Percentiles rank a stretch among this genome's conserved stretches.
phyloP scores from a whole-genome alignment of 768 basidiomycete genomes.

The Macrocybe gigantea region DNA sequence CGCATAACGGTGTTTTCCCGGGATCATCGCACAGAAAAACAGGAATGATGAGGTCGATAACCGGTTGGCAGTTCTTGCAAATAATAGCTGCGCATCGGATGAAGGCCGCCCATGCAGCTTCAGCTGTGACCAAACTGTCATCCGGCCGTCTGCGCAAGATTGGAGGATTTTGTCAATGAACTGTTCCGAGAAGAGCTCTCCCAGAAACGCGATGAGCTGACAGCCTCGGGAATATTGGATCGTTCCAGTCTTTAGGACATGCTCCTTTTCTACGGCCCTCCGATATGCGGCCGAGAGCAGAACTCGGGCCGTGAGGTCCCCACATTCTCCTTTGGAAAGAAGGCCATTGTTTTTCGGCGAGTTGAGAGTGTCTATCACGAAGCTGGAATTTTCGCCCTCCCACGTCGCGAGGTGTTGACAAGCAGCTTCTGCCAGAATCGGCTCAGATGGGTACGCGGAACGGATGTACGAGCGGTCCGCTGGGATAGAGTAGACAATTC shows the following conservation, averaged over 20 bases:
- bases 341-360: conserved; percentile 4
- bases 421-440: conserved; percentile 12
- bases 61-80: conserved; percentile 6
- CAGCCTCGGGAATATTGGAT: neutral
- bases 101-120: conserved; percentile 14
- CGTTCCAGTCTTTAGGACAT: too few species aligned
- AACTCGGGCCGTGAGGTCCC: conserved; percentile 15
- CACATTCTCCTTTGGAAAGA: conserved; percentile 9
- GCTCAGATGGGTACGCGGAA: conserved; percentile 15
- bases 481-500: conserved; percentile 13
- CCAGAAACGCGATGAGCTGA: neutral
- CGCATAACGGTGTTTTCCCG: neutral
- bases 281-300: conserved; percentile 16
- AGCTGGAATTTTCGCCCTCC: neutral
- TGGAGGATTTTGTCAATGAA: neutral
- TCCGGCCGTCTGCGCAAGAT: conserved; percentile 5
- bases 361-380: neutral
- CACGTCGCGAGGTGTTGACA: neutral
- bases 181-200: neutral
- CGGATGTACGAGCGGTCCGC: conserved; percentile 6
- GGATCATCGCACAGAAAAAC: conserved; percentile 11
- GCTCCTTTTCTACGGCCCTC: conserved; percentile 1
- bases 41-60: conserved; percentile 20
- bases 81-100: conserved; percentile 19
- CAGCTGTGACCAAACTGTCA: conserved; percentile 11